Percentiles rank a stretch among this genome's conserved stretches.
Evolutionary conservation across 2,329 filamentous ascomycete species (phyloP).

Genomic region (Microdochium nivale): DNA sequence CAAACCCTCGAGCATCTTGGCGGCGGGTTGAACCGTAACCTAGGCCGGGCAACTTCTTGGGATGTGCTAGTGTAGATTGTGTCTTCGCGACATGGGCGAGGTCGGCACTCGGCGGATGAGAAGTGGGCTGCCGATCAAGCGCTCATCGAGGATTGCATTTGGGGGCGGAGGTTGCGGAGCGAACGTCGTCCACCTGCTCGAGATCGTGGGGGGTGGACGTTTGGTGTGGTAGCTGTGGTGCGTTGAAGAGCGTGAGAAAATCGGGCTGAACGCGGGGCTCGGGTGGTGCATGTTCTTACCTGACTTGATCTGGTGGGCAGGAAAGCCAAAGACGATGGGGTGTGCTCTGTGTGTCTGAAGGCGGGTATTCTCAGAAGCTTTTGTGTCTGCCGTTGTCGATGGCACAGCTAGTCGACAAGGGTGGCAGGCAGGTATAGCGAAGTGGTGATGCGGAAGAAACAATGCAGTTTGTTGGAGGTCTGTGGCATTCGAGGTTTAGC

Average conservation of each 20-base stretch:
- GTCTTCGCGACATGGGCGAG: conserved; percentile 20
- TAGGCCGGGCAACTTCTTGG: conserved; percentile 47
- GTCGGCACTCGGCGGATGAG: neutral
- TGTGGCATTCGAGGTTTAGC: neutral
- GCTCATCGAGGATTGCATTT: neutral
- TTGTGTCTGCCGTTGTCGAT: no score
- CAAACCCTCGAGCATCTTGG: conserved; percentile 89
- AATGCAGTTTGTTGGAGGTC: neutral
- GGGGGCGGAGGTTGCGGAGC: neutral
- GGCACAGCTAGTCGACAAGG: neutral
- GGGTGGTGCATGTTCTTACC: no score
- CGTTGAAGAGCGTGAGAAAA: no score
- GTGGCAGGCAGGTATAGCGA: neutral
- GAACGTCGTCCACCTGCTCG: neutral
- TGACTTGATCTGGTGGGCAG: no score
- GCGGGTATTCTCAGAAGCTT: no score
- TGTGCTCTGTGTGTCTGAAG: no score
- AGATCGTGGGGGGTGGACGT: neutral
- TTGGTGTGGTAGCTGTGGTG: no score
- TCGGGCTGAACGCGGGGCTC: no score
- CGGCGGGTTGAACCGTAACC: conserved; percentile 55
- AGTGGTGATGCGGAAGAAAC: neutral
- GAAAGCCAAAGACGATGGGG: no score
- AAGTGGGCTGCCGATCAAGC: neutral
- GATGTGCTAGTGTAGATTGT: conserved; percentile 13